These are phyloP conservation scores for Ophiocordyceps camponoti-floridani DNA, from an alignment of 2,329 filamentous ascomycete genomes.

Conservation along the genomic window DNA sequence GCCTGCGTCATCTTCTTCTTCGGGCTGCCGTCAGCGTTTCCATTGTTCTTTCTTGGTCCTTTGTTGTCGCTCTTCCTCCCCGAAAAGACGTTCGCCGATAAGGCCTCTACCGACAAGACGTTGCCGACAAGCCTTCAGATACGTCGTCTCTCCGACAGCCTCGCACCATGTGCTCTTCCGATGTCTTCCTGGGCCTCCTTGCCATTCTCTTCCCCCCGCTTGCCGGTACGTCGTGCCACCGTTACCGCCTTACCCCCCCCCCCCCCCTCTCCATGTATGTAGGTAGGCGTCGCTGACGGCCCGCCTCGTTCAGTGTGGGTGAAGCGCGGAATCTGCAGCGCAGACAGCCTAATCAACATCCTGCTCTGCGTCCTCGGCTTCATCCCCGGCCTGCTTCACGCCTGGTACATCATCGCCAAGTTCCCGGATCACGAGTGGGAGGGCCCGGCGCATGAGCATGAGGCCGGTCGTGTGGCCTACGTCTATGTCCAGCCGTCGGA, in stretches of 20 bases:
- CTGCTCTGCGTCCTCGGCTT: conserved; percentile 66
- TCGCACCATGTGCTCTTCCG: conserved; percentile 33
- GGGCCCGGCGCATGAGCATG: conserved; percentile 44
- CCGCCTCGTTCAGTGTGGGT: conserved; percentile 60
- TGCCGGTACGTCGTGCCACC: conserved; percentile 31
- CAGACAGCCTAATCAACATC: conserved; percentile 88
- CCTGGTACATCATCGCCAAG: conserved; percentile 95
- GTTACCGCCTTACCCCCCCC: no score
- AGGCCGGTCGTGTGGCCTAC: conserved; percentile 52
- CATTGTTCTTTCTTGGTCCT: background rate
- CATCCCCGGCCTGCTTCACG: conserved; percentile 77
- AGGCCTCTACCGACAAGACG: no score
- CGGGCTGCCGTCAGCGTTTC: no score
- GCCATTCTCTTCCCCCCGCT: conserved; percentile 15
- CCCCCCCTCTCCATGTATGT: background rate
- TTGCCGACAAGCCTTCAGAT: no score
- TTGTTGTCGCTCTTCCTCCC: background rate
- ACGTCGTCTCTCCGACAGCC: no score
- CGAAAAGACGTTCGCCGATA: no score
- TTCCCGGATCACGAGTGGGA: conserved; percentile 47
- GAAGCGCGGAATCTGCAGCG: conserved; percentile 82
- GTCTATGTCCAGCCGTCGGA: conserved; percentile 48
- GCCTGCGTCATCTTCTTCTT: no score
- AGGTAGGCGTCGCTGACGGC: background rate
- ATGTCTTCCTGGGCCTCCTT: conserved; percentile 37